Percentiles rank a stretch among this genome's conserved stretches.
These are phyloP conservation scores for Angomonas deanei DNA, from an alignment of 208 protist genomes.

Conservation along the genomic window DNA sequence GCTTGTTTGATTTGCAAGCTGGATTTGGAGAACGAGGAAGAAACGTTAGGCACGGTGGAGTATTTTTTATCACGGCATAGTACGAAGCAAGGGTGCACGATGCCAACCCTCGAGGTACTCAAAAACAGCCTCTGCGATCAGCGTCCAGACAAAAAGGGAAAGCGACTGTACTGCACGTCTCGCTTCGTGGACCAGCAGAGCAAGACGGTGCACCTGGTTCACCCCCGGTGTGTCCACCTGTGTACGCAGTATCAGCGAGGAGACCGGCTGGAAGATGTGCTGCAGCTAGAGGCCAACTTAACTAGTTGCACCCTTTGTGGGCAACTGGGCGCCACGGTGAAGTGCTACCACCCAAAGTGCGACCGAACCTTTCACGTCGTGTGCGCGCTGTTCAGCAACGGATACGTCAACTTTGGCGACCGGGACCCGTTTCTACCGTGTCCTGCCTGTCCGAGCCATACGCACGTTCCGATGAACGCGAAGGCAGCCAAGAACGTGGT, in stretches of 20 bases:
- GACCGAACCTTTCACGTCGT: constrained; percentile 76
- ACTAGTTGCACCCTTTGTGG: constrained; percentile 64
- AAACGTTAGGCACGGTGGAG: constrained; percentile 37
- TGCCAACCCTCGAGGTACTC: constrained; percentile 50
- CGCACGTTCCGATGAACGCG: constrained; percentile 38
- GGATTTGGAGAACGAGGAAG: constrained; percentile 43
- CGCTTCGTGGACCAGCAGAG: constrained; percentile 59
- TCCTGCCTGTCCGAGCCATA: constrained; percentile 76
- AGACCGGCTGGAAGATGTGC: constrained; percentile 66
- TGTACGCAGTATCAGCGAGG: constrained; percentile 72
- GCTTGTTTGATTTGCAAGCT: constrained; percentile 68
- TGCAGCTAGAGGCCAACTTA: constrained; percentile 41
- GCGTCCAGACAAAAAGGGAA: constrained; percentile 11
- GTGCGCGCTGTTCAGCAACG: constrained; percentile 68
- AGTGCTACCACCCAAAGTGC: constrained; percentile 84
- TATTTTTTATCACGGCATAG: constrained; percentile 47
- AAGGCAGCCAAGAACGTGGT: constrained; percentile 9
- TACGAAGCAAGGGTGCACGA: constrained; percentile 45
- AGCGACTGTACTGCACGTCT: constrained; percentile 31
- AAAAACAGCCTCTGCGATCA: constrained; percentile 47
- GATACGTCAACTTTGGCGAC: constrained; percentile 87
- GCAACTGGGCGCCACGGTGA: constrained; percentile 57
- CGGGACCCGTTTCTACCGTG: constrained; percentile 76
- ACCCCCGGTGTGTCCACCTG: constrained; percentile 77
- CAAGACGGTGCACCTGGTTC: constrained; percentile 61